A percentile compares a stretch with the other conserved stretches of the same genome.
phyloP scores from a whole-genome alignment of 352 stramenopile genomes.

The Pythium rishiriense region DNA sequence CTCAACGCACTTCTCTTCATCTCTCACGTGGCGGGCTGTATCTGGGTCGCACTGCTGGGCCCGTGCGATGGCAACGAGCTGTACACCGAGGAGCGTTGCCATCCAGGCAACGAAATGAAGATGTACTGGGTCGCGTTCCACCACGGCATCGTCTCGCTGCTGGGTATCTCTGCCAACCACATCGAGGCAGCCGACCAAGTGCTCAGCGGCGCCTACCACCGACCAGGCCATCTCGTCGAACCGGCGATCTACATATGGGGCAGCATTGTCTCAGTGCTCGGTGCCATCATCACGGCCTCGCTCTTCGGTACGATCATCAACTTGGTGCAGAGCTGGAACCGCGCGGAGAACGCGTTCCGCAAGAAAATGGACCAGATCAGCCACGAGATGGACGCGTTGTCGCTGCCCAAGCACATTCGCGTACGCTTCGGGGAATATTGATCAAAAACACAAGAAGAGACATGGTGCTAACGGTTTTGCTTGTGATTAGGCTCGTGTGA shows the following conservation, averaged over 20 bases:
- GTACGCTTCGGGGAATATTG: conserved; percentile 23
- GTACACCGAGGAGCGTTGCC: conserved; percentile 28
- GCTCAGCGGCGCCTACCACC: conserved; percentile 47
- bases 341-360: conserved; percentile 59
- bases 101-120: conserved; percentile 35
- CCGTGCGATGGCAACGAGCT: conserved; percentile 36
- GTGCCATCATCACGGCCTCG: conserved; percentile 42
- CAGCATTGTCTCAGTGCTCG: conserved; percentile 43
- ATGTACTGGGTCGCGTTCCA: conserved; percentile 65
- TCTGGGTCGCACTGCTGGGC: conserved; percentile 57
- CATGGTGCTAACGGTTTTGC: neutral
- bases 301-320: conserved; percentile 62
- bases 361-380: conserved; percentile 76
- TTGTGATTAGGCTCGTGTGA: conserved; percentile 36
- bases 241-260: conserved; percentile 37
- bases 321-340: conserved; percentile 65
- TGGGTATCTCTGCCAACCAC: conserved; percentile 48
- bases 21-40: conserved; percentile 50
- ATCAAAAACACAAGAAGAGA: neutral
- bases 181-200: conserved; percentile 48
- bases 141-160: conserved; percentile 52
- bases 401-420: conserved; percentile 50
- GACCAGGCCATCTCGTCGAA: neutral
- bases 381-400: conserved; percentile 65
- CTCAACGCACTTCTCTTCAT: conserved; percentile 55